Base-by-base conservation (phyloP, 2,329 filamentous ascomycete species). In the Coniochaeta prunicola region DNA sequence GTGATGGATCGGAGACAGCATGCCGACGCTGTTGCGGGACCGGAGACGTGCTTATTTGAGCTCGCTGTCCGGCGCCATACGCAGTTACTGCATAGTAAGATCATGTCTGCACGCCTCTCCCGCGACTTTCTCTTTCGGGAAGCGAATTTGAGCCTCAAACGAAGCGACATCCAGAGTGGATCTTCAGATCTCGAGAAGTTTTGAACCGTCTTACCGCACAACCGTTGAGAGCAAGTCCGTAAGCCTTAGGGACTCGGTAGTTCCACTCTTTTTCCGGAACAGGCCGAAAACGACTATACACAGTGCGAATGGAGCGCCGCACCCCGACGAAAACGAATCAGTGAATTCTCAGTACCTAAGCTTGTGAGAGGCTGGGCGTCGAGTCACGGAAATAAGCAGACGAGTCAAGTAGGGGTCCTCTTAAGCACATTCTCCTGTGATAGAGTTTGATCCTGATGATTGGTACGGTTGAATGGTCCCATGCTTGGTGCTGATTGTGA, bases 391-490 rank as follows among this genome's bases (percentile, higher is more conserved):
- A 50, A 50, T 50, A 50, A 42, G 26, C 40, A 45, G 40, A 45
- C 40, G 40, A 19, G 40, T 24, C 40, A 19, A 19, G 40, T n/a
- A n/a, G n/a, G n/a, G n/a, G n/a, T n/a, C n/a, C 19, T 45, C 40
- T 19, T 21, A 19, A 45, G 19, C 8, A 24, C 6, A 26, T 42
- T 50, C 24, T 30, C 17, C 17, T 48, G 17, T 40, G 8, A 10
- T 24, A 45, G 45, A 50, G 4, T 21, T 30, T 30, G 45, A 50
- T 28, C 21, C 13, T 45, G 19, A 33, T 62, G 56, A 62, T 62
- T 62, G 61, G 61, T 53, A 60, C 61, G 58, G 61, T 31, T 62
- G 61, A 62, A 60, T 59, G 40, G 40, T 5, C 19, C 5, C 12
- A 50, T 50, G 45, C 9, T 6, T 26, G 12, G 6, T 26, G 45